Percentiles rank a stretch among this genome's conserved stretches.
phyloP scores from a whole-genome alignment of 192 early-diverging fungal genomes.

The Coemansia sp. region DNA sequence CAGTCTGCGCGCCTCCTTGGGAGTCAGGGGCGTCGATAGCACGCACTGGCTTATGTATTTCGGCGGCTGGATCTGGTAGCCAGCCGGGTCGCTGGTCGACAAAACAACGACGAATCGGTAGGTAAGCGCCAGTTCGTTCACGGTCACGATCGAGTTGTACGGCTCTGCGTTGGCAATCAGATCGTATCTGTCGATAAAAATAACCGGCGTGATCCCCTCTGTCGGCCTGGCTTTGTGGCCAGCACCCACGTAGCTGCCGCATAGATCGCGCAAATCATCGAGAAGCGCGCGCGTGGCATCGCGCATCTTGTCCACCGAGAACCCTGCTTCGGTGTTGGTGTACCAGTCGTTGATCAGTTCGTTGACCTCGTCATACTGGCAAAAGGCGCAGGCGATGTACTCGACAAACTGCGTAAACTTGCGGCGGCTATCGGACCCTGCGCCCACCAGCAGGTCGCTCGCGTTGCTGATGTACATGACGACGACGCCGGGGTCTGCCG shows the following conservation, averaged over 20 bases:
- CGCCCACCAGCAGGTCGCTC: constrained; percentile 12
- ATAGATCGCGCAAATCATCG: constrained; percentile 1
- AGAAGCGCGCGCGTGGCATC: constrained; percentile 11
- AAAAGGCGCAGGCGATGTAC: constrained; percentile 16
- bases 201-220: constrained; percentile 6
- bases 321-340: constrained; percentile 12
- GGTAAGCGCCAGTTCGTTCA: neutral
- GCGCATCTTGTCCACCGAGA: constrained; percentile 2
- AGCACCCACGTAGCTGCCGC: neutral
- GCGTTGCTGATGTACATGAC: constrained; percentile 22
- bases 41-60: constrained; percentile 8
- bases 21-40: constrained; percentile 5
- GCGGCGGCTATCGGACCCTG: neutral
- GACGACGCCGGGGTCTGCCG: constrained; percentile 17
- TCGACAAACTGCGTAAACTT: constrained; percentile 25
- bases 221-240: too few relatives aligned
- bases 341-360: constrained; percentile 22
- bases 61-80: neutral
- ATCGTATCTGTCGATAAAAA: constrained; percentile 29
- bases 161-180: neutral
- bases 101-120: constrained; percentile 11
- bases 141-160: constrained; percentile 6
- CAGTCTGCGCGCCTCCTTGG: constrained; percentile 16
- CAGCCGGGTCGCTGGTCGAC: constrained; percentile 1
- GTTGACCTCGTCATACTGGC: constrained; percentile 4